Percentiles rank a stretch among this genome's conserved stretches.
Evolutionary conservation across 306 rosid species (phyloP).

Genomic region (Vigna nakashimae): DNA sequence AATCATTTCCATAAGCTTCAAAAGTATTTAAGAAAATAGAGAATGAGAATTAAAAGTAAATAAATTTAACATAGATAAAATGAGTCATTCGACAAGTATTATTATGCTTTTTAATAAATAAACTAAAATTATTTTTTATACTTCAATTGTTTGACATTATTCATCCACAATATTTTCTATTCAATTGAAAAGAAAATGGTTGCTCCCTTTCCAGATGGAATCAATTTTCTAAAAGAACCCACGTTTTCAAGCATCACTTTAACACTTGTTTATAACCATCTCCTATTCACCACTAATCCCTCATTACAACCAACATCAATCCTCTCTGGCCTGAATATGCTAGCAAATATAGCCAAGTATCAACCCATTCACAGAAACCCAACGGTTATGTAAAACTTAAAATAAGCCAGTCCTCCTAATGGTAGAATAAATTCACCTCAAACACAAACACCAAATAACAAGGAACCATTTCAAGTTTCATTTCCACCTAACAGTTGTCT

Average conservation of each 20-base stretch:
- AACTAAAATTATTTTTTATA: not conserved
- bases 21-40: not conserved
- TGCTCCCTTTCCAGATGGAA: no score
- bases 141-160: not conserved
- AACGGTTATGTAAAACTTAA: not conserved
- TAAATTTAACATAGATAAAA: not conserved
- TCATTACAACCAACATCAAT: not conserved
- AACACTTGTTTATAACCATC: not conserved
- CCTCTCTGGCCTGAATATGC: not conserved
- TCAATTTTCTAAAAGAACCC: no score
- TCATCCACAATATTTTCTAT: no score
- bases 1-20: not conserved
- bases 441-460: conserved; percentile 2
- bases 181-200: no score
- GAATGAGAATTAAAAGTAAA: not conserved
- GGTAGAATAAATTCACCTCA: not conserved
- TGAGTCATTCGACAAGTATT: not conserved
- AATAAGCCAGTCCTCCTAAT: not conserved
- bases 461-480: not conserved
- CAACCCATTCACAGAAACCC: not conserved
- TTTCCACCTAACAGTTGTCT: not conserved
- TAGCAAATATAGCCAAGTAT: not conserved
- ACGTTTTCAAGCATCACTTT: not conserved
- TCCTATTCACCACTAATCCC: conserved; percentile 14
- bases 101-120: not conserved